Evolutionary conservation across 2,329 filamentous ascomycete species (phyloP).

Genomic region (Chaetomiaceae sp.): DNA sequence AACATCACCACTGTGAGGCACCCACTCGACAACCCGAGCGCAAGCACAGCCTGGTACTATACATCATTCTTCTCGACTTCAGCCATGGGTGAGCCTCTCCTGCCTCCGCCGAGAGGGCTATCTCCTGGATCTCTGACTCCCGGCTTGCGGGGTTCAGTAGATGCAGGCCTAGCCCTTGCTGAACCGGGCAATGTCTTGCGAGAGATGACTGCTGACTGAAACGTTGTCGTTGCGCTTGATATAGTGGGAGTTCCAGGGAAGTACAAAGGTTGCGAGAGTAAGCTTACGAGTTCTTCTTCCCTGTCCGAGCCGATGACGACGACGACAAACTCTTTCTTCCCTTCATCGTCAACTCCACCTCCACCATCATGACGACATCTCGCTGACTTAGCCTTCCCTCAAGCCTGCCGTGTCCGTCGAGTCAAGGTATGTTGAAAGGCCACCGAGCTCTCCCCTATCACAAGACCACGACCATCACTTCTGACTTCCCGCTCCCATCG

Average conservation of each 20-base stretch:
- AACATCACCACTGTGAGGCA: too few relatives aligned
- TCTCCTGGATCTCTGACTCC: too few relatives aligned
- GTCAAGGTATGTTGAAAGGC: conserved; percentile 47
- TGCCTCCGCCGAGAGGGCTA: not conserved
- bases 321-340: not conserved
- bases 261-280: conserved; percentile 54
- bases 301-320: not conserved
- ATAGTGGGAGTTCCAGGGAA: conserved; percentile 55
- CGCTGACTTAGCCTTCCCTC: not conserved
- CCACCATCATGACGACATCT: not conserved
- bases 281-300: not conserved
- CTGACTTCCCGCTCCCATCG: too few relatives aligned
- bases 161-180: not conserved
- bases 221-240: not conserved
- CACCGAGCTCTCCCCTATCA: too few relatives aligned
- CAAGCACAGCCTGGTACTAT: too few relatives aligned
- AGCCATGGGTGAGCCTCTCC: not conserved
- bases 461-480: too few relatives aligned
- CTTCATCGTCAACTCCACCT: not conserved
- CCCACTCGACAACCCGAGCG: too few relatives aligned
- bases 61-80: too few relatives aligned
- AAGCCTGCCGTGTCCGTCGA: conserved; percentile 50
- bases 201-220: conserved; percentile 6
- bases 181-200: not conserved
- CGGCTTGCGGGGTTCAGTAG: too few relatives aligned